Base-by-base conservation (phyloP, 768 basidiomycete genomes). In the Gautieria morchelliformis region DNA sequence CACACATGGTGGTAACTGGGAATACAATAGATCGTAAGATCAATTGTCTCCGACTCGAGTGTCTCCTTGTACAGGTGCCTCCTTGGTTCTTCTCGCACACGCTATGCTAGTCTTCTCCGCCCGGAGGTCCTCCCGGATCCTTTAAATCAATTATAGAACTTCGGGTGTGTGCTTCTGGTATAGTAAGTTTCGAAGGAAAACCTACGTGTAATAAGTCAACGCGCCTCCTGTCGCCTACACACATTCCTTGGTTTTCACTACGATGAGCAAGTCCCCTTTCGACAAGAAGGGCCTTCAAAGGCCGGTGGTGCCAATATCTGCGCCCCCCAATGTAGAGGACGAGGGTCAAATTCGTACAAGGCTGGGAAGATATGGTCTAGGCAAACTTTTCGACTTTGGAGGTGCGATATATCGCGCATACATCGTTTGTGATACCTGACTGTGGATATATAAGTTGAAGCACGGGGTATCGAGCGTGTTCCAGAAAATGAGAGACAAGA, bases 381-480 rank as follows among this genome's bases (percentile, higher is more conserved):
- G 53, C 12, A 55, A 30, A 22, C 53, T 55, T 27, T 55, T 55
- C 53, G 41, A 55, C 20, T 42, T 40, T 17, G 53, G 53, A 24
- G 53, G 53, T 55, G 11, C 24, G 30, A 11, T 24, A 20, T 49
- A 17, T 17, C 17, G 53, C 32, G 53, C 12, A 4, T 20, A 22
- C 41, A 4, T 11, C 6, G 5, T 33, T 6, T 27, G 24, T n/a
- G 5, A 44, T 44, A 15, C n/a, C 22, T 19, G 4, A 37, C 3
- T 37, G 8, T 3, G 35, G 35, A 37, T 33, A 15, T 55, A 8
- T 11, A 22, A 55, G 75, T 81, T 19, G 80, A 81, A 64, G 78
- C 78, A 5, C 68, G 77, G 64, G 80, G 80, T 19, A 75, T 81
- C 6, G 80, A 80, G 60, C 75, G 79, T 12, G 75, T 81, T 0